Percentiles rank a stretch among this genome's conserved stretches.
These are phyloP conservation scores for Vanderwaltozyma polyspora DNA, from an alignment of 805 yeast genomes.

Conservation along the genomic window DNA sequence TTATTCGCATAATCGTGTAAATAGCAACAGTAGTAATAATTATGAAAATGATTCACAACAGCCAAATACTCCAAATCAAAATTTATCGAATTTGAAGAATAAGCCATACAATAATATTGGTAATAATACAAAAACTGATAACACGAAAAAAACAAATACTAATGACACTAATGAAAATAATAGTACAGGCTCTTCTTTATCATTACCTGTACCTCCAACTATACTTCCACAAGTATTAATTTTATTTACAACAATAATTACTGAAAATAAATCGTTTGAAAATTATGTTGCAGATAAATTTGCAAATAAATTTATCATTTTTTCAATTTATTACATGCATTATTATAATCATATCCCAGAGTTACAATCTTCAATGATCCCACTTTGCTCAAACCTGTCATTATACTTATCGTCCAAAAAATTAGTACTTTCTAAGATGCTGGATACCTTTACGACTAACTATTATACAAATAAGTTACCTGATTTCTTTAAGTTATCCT, in stretches of 20 bases:
- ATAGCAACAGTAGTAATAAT: constrained; percentile 1
- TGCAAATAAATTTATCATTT: constrained; percentile 43
- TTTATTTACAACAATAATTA: constrained; percentile 65
- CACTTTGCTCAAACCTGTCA: constrained; percentile 41
- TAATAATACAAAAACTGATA: constrained; percentile 2
- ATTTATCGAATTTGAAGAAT: neutral
- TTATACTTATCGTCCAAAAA: constrained; percentile 38
- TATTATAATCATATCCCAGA: constrained; percentile 26
- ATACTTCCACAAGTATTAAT: constrained; percentile 52
- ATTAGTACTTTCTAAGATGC: constrained; percentile 29
- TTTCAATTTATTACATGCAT: constrained; percentile 46
- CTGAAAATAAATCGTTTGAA: constrained; percentile 54
- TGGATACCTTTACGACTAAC: constrained; percentile 34
- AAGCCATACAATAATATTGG: neutral
- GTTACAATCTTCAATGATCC: constrained; percentile 28
- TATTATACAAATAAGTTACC: constrained; percentile 44
- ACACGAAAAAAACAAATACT: neutral
- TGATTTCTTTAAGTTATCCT: constrained; percentile 33
- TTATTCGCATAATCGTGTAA: neutral
- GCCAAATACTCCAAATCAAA: neutral
- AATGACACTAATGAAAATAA: constrained; percentile 4
- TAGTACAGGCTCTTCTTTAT: constrained; percentile 6
- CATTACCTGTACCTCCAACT: constrained; percentile 30
- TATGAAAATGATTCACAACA: neutral
- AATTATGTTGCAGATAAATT: constrained; percentile 34